Evolutionary conservation across 2,329 filamentous ascomycete species (phyloP), one percentile per base, ranked within the genome.

Genomic region (Alternaria viburni): DNA sequence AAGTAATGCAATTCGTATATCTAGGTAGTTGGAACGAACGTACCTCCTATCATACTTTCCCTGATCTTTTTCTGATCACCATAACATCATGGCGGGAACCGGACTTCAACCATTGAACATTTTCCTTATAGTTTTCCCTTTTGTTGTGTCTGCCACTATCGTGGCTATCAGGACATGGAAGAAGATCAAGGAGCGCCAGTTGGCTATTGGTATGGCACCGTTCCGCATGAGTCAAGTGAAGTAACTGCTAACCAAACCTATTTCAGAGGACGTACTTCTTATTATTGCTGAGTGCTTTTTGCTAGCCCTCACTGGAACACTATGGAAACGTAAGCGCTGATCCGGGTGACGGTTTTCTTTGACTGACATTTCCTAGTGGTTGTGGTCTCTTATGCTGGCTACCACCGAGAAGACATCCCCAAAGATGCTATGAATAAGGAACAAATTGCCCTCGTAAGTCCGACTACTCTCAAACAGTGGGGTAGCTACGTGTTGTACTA

Each of bases 81-180:
- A 17, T 10, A n/a, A 7, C 19, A 57, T n/a, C 26, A 65, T 62
- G 62, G 43, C 62, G n/a, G 44, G 43, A 21, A 54, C 59, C 11
- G 62, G 54, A 3, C 49, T 65, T 19, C 62, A 65, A 17, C 50
- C 49, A 12, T 4, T 51, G 7, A 62, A 62, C 26, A 25, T 65
- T 8, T 62, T 62, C 11, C 45, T 65, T 13, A 59, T 57, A 7
- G 17, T 59, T 8, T 59, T 62, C 28, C 63, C 59, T 54, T 59
- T 59, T 32, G 3, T 47, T 13, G n/a, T 49, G 11, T 61, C 59
- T 12, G 11, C 44, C n/a, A 13, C 26, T 5, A 54, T 65, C 41
- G 63, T 65, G 12, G 17, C n/a, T 3, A 26, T 65, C 6, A 41
- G 63, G 19, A n/a, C 62, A 15, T 65, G 50, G 54, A 56, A 45